Evolutionary conservation across 2,329 filamentous ascomycete genomes (phyloP).

Genomic region (Fusarium sp.): DNA sequence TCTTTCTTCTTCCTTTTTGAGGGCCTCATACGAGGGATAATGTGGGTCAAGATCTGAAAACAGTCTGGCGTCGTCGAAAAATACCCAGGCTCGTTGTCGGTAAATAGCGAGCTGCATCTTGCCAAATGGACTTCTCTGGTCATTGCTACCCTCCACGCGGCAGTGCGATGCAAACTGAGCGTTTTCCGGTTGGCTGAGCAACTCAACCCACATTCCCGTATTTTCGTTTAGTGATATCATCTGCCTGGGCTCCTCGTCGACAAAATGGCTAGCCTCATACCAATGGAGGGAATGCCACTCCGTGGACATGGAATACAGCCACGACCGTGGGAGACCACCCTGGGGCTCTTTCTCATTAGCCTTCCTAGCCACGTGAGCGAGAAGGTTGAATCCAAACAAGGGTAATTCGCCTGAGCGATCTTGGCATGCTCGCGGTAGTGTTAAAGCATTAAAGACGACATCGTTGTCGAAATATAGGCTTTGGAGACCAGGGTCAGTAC

Average conservation of each 20-base stretch:
- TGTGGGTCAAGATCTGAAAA: background rate
- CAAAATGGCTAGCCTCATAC: no score
- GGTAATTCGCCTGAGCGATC: background rate
- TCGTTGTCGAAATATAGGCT: background rate
- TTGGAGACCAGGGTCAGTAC: background rate
- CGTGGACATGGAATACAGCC: no score
- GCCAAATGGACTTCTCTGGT: no score
- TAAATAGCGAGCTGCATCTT: background rate
- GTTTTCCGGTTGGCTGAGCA: no score
- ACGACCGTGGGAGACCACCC: background rate
- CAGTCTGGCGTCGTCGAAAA: conserved; percentile 16
- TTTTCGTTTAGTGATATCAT: no score
- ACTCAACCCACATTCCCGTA: no score
- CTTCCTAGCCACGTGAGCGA: background rate
- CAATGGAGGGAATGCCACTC: no score
- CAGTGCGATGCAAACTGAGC: no score
- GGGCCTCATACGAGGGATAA: background rate
- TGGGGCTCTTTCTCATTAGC: background rate
- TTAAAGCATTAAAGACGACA: background rate
- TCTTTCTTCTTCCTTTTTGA: background rate
- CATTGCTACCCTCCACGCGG: no score
- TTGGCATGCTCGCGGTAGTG: fast-evolving
- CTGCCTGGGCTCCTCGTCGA: no score
- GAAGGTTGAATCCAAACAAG: background rate
- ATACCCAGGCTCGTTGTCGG: conserved; percentile 21